Percentiles rank a stretch among this genome's conserved stretches.
Evolutionary conservation across 1,139 yeast species (phyloP).

Genomic region (Hanseniaspora sp.): DNA sequence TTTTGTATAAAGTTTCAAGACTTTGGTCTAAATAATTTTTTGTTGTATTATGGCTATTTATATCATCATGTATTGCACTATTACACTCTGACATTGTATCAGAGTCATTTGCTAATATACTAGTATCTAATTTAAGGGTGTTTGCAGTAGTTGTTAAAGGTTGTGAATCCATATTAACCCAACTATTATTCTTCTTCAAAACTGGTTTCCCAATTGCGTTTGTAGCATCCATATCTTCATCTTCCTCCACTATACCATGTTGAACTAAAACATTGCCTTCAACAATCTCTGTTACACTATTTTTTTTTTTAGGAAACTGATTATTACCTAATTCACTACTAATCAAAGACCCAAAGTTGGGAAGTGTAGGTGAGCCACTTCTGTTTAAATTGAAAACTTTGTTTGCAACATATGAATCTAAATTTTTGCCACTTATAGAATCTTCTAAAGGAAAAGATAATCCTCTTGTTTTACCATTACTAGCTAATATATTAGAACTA

Average conservation of each 20-base stretch:
- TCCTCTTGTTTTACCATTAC: not conserved
- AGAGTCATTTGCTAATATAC: not conserved
- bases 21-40: constrained; percentile 23
- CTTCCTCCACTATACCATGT: constrained; percentile 1
- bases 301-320: not conserved
- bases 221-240: not conserved
- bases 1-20: constrained; percentile 22
- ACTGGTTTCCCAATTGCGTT: not conserved
- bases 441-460: constrained; percentile 2
- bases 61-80: constrained; percentile 2
- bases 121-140: not conserved
- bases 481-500: not conserved
- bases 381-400: constrained; percentile 6
- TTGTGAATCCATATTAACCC: constrained; percentile 4
- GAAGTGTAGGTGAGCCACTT: constrained; percentile 2
- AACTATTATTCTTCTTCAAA: not conserved
- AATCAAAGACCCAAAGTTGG: constrained; percentile 1
- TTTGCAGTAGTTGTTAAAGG: not conserved
- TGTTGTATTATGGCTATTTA: not conserved
- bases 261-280: constrained; percentile 8
- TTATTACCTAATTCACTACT: not conserved
- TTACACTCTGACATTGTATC: constrained; percentile 12
- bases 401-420: not conserved
- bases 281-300: constrained; percentile 2
- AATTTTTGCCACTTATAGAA: not conserved